Evolutionary conservation across 768 basidiomycete species (phyloP), one percentile per base, ranked within the genome.

Genomic region (Candolleomyces eurysporus): DNA sequence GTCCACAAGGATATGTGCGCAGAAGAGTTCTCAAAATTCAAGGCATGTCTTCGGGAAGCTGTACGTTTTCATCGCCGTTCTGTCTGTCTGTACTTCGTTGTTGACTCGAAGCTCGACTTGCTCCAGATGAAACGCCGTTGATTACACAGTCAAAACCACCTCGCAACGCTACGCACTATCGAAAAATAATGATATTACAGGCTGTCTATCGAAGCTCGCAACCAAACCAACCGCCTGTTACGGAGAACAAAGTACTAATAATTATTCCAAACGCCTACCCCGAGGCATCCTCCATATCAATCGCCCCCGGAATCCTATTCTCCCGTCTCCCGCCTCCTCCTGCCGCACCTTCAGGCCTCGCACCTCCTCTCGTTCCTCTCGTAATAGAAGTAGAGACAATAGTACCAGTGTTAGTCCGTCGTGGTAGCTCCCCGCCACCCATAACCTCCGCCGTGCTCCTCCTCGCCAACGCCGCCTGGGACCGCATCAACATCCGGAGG

Each of bases 21-120:
- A 55, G 82, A 83, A 2, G 94, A 98, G 73, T 98, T 97, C 63
- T 79, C 79, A 13, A 84, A 84, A 64, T 99, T 98, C 73, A 89
- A 87, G 45, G 78, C 83, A 36, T 99, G 96, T 72, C 74, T 99
- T 36, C 85, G 87, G 51, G 78, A 84, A 65, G 87, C 88, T 58
- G 96, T 97, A 75, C 61, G 86, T 76, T n/a, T 3, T 36, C 10
- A 43, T 48, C n/a, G 10, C 43, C 26, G 9, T 48, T 32, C 14
- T 31, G 14, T 32, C 14, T 31, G 14, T 21, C 48, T 36, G 36
- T 11, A 36, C 36, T 36, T 36, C 11, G 36, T 36, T 36, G 36
- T 8, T 11, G 11, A 8, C 36, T 36, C 36, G 26, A 26, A 26
- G 26, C 26, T 26, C 26, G 26, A 26, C 26, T 26, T 26, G 26